Evolutionary conservation across 768 basidiomycete genomes (phyloP).

Genomic region (Collybia sordida): DNA sequence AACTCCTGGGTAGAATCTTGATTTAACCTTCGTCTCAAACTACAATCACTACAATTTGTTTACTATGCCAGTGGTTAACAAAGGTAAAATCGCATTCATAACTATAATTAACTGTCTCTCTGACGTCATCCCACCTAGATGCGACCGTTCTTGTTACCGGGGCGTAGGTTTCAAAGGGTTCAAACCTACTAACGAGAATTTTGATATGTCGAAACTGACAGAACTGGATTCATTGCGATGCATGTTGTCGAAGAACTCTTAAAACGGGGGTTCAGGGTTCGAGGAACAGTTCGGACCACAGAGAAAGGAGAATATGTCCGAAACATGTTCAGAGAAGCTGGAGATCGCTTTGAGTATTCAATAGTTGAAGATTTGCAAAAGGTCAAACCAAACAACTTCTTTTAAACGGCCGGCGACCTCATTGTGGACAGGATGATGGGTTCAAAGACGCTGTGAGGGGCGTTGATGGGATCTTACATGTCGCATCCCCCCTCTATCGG

Average conservation of each 20-base stretch:
- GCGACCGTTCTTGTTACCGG: slow-evolving; percentile 2
- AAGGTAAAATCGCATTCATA: no score
- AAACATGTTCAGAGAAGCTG: not conserved
- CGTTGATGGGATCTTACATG: not conserved
- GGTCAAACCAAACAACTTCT: not conserved
- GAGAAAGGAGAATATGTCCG: not conserved
- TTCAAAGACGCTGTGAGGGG: not conserved
- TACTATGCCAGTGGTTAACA: no score
- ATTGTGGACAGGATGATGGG: not conserved
- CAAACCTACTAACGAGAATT: not conserved
- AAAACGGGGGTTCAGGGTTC: not conserved
- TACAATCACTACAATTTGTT: no score
- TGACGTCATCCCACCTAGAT: not conserved
- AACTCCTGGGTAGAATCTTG: no score
- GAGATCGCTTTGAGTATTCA: not conserved
- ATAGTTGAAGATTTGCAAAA: slow-evolving; percentile 2
- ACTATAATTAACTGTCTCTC: no score
- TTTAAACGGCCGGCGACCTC: not conserved
- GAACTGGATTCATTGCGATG: not conserved
- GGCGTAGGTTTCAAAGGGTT: not conserved
- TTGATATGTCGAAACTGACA: slow-evolving; percentile 7
- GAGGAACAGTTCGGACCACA: not conserved
- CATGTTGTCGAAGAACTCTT: not conserved
- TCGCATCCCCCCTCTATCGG: not conserved
- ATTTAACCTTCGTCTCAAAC: no score